Evolutionary conservation across 1,284 basidiomycete genomes (phyloP).

Genomic region (Apiotrichum laibachii): DNA sequence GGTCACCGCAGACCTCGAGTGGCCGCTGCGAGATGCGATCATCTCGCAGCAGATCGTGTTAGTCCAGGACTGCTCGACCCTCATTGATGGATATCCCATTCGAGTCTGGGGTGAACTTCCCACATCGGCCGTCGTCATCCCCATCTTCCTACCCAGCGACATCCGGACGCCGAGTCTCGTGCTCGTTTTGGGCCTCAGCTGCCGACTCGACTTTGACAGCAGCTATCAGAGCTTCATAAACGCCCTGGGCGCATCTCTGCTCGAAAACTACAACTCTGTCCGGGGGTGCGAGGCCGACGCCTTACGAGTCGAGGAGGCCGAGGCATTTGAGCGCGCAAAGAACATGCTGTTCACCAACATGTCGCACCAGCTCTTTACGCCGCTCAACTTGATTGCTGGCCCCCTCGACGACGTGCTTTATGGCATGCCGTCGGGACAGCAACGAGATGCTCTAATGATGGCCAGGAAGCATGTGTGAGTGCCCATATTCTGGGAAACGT

Average conservation of each 20-base stretch:
- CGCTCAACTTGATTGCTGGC: constrained; percentile 50
- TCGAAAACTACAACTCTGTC: not conserved
- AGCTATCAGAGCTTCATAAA: constrained; percentile 28
- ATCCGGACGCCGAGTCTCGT: constrained; percentile 42
- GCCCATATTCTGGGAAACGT: no score
- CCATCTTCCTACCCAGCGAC: constrained; percentile 44
- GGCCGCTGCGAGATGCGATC: constrained; percentile 46
- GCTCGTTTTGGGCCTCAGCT: constrained; percentile 50
- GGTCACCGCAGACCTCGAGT: no score
- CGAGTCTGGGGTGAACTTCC: constrained; percentile 49
- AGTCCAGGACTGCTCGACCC: constrained; percentile 40
- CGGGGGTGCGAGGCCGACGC: no score
- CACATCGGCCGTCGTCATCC: constrained; percentile 49
- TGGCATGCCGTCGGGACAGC: constrained; percentile 32
- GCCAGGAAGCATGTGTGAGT: constrained; percentile 48
- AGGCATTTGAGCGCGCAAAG: constrained; percentile 51
- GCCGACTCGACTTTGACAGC: constrained; percentile 44
- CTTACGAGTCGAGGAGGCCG: constrained; percentile 49
- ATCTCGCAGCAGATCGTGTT: constrained; percentile 33
- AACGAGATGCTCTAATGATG: constrained; percentile 44
- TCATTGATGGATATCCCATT: constrained; percentile 41
- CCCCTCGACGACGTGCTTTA: constrained; percentile 42
- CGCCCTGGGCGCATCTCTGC: not conserved
- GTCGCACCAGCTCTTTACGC: constrained; percentile 50
- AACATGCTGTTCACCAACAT: constrained; percentile 46